Evolutionary conservation across 1,139 yeast genomes (phyloP).

Genomic region (Scheffersomyces segobiensis): DNA sequence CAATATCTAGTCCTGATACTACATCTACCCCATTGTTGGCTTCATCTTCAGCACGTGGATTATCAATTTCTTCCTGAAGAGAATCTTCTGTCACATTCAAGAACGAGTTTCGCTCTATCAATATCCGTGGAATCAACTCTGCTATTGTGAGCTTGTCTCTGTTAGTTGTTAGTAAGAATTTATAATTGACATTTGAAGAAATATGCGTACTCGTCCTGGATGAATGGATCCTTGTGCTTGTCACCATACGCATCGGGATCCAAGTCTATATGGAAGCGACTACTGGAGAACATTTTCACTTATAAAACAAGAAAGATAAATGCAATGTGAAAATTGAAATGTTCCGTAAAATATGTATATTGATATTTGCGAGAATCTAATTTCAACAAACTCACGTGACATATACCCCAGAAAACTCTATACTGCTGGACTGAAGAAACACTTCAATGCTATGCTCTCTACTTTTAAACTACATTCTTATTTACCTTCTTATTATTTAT

Average conservation of each 20-base stretch:
- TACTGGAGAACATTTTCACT: slow-evolving; percentile 1
- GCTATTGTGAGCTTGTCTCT: slow-evolving; percentile 40
- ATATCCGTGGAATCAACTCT: slow-evolving; percentile 44
- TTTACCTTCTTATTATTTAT: neutral
- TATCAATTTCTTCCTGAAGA: slow-evolving; percentile 45
- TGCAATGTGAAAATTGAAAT: neutral
- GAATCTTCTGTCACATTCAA: slow-evolving; percentile 57
- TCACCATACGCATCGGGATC: slow-evolving; percentile 29
- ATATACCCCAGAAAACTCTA: neutral
- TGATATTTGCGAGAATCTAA: neutral
- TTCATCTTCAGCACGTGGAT: slow-evolving; percentile 8
- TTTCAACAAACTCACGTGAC: neutral
- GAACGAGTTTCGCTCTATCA: slow-evolving; percentile 40
- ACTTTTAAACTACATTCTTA: neutral
- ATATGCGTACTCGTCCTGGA: slow-evolving; percentile 40
- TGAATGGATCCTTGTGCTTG: slow-evolving; percentile 36
- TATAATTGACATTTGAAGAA: neutral
- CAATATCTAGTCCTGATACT: slow-evolving; percentile 3
- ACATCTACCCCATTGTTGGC: slow-evolving; percentile 4
- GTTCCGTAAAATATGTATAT: neutral
- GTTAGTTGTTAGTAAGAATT: slow-evolving; percentile 10
- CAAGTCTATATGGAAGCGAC: slow-evolving; percentile 14
- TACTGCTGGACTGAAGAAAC: no score
- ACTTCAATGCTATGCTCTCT: neutral
- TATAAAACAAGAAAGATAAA: neutral